Percentiles rank a stretch among this genome's conserved stretches.
Conservation (phyloP, 345 rosid species). For the Euclidium syriacum region DNA sequence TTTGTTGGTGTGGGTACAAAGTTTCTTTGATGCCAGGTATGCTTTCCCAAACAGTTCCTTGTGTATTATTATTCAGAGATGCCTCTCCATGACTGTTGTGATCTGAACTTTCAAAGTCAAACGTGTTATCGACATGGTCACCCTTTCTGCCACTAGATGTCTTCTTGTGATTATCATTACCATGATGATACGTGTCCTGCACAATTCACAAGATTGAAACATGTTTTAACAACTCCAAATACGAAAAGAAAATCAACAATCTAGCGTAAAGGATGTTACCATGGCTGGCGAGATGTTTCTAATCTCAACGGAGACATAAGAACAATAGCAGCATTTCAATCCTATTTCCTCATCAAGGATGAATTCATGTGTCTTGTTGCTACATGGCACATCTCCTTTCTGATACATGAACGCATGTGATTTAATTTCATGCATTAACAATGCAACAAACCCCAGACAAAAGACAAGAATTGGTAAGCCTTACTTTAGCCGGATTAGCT, state of each 20-base stretch:
- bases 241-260: not conserved
- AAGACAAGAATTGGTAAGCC: not conserved
- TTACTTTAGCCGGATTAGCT: slow-evolving; percentile 12
- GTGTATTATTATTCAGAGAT: not conserved
- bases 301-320: no score
- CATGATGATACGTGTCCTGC: slow-evolving; percentile 11
- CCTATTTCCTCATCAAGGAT: slow-evolving; percentile 44
- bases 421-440: not conserved
- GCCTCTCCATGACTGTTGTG: not conserved
- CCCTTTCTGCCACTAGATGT: not conserved
- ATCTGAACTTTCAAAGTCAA: not conserved
- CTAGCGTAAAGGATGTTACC: not conserved
- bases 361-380: slow-evolving; percentile 29
- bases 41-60: slow-evolving; percentile 52
- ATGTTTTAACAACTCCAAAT: not conserved
- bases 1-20: slow-evolving; percentile 52
- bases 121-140: not conserved
- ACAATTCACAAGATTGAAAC: not conserved
- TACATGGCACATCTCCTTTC: slow-evolving; percentile 6
- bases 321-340: slow-evolving; percentile 34
- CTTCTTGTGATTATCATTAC: slow-evolving; percentile 7
- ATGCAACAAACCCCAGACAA: not conserved
- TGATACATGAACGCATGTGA: not conserved
- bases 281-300: no score
- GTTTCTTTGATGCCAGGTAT: slow-evolving; percentile 38